These are phyloP conservation scores for Fomitopsis schrenkii DNA, from an alignment of 1,284 basidiomycete species.

Conservation along the genomic window DNA sequence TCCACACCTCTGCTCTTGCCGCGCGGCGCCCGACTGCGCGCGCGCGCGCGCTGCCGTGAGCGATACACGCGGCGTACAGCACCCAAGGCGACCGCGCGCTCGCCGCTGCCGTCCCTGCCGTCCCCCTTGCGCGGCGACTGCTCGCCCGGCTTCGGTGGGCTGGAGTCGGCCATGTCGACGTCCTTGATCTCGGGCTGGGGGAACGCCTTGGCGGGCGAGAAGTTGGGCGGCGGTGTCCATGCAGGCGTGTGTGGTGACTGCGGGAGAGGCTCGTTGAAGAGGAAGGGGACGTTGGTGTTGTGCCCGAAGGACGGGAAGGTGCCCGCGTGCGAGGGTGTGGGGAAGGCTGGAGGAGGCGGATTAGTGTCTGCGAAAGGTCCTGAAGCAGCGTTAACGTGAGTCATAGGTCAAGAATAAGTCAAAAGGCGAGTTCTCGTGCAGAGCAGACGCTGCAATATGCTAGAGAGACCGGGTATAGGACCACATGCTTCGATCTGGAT, in stretches of 20 bases:
- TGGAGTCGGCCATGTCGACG: conserved; percentile 69
- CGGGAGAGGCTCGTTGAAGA: conserved; percentile 55
- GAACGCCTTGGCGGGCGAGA: conserved; percentile 57
- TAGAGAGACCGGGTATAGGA: not conserved
- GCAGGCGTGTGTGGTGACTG: conserved; percentile 44
- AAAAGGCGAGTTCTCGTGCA: too few relatives aligned
- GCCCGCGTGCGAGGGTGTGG: conserved; percentile 38
- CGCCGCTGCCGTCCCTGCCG: conserved; percentile 28
- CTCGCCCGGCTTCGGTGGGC: conserved; percentile 42
- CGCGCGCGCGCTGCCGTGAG: conserved; percentile 48
- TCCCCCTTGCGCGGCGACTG: conserved; percentile 28
- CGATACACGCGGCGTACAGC: conserved; percentile 67
- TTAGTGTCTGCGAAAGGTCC: conserved; percentile 53
- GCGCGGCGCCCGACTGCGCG: conserved; percentile 26
- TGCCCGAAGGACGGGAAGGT: conserved; percentile 62
- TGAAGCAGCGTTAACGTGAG: conserved; percentile 21
- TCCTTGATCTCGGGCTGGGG: conserved; percentile 57
- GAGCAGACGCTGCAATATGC: not conserved
- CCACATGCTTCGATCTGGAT: not conserved
- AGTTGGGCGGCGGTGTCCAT: conserved; percentile 61
- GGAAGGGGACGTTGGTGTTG: conserved; percentile 63
- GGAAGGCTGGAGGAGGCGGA: conserved; percentile 40
- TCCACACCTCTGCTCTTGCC: conserved; percentile 26
- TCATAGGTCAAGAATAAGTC: too few relatives aligned
- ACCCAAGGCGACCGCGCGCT: conserved; percentile 54